Base-by-base conservation (phyloP, 2,329 filamentous ascomycete species). In the Alternaria rosae region DNA sequence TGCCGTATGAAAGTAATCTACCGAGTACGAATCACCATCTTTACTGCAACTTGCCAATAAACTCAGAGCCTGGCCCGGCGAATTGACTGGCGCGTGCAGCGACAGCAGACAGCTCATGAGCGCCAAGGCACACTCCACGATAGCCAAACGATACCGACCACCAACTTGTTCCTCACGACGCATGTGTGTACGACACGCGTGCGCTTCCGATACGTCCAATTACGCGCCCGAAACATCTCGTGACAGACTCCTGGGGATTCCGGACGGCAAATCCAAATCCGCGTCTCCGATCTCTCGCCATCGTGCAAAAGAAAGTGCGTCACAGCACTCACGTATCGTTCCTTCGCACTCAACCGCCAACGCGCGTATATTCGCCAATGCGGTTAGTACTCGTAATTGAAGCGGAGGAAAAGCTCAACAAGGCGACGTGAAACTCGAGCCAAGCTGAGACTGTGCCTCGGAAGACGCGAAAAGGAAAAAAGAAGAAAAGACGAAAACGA, bases 1-100 rank as follows among this genome's bases (percentile, higher is more conserved):
- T 57, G 43, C 54, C 54, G 41, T 57, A 57, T 38, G 13, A 11
- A 25, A 35, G 30, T 32, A 51, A 51, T 51, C 9, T 51, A 32
- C 47, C 30, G 20, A 51, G 20, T 25, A 51, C 47, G 47, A 51
- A 51, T 51, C 47, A 25, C 15, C 30, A 25, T 38, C 20, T 28
- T 21, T 25, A 4, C 23, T 38, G 13, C 13, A 38, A 6, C 8
- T 35, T 35, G 23, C 47, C 30, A 51, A 17, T 7, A 35, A 15
- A n/a, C n/a, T 20, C 47, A 51, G 6, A 38, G 13, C 15, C 20
- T 51, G 13, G 21, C 23, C 32, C n/a, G 30, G 13, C n/a, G 20
- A 20, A 51, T 4, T 12, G 20, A 51, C 30, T 51, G 47, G 47
- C 47, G 47, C 47, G 21, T 51, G 17, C 28, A 51, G 38, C 35